Evolutionary conservation across 164 flowering plant genomes (phyloP).

Genomic region (Vitis amurensis): DNA sequence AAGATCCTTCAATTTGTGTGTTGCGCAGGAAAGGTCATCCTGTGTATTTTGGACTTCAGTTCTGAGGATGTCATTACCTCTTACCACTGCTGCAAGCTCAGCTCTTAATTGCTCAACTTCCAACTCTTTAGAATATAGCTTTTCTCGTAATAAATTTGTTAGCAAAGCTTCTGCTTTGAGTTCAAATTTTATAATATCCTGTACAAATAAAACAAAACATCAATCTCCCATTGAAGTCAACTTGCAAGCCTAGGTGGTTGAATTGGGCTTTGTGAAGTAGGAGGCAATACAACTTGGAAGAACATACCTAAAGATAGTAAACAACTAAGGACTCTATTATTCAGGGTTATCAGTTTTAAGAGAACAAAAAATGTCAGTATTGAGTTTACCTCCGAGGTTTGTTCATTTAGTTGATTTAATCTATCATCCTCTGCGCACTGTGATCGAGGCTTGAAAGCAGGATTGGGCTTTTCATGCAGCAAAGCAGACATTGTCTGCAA

Average conservation of each 20-base stretch:
- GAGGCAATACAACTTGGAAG: no score
- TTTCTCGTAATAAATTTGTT: constrained; percentile 74
- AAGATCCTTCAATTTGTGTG: constrained; percentile 75
- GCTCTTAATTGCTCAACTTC: constrained; percentile 86
- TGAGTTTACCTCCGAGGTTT: constrained; percentile 39
- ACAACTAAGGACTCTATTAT: no score
- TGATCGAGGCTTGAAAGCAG: constrained; percentile 29
- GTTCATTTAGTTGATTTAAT: constrained; percentile 19
- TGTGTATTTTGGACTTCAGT: constrained; percentile 68
- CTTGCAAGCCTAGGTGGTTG: background rate
- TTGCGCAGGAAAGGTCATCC: constrained; percentile 63
- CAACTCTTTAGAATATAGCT: constrained; percentile 65
- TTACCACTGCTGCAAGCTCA: constrained; percentile 80
- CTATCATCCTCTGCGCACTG: constrained; percentile 14
- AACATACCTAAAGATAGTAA: no score
- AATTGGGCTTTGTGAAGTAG: background rate
- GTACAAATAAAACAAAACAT: background rate
- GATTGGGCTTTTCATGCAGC: constrained; percentile 57
- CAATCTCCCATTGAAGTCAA: background rate
- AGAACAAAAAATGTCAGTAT: no score
- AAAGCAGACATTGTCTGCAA: constrained; percentile 50
- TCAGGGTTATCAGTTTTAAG: background rate
- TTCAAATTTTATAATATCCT: constrained; percentile 51
- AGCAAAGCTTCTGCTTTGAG: constrained; percentile 79
- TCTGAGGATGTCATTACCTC: constrained; percentile 73